Base-by-base conservation (phyloP, 441 rosid genomes). In the Hypseocharis bilobata region DNA sequence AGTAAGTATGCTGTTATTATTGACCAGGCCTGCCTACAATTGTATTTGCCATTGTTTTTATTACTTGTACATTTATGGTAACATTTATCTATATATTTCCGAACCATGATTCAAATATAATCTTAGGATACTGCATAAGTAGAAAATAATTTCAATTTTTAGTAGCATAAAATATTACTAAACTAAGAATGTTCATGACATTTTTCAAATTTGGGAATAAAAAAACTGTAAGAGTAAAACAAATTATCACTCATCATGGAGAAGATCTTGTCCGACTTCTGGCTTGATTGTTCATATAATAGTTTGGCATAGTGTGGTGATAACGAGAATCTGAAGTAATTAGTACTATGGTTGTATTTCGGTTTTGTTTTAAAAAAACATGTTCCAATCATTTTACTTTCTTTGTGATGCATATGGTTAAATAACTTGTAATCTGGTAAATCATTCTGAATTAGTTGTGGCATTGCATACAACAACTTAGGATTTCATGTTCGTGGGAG, bases 1-100 rank as follows among this genome's bases (percentile, higher is more conserved):
- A 73, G 99, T 93, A 84, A 84, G 96, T 65, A 25, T 61, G 64
- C 67, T 51, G 29, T 45, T 65, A 52, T 58, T 55, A 16, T 68
- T 11, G 19, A 11, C 14, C 29, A 27, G 67, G 6, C 34, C 17
- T 32, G 16, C 58, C 60, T 34, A 34, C 10, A 34, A 8, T 34
- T 34, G 40, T n/a, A 34, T 34, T 34, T 34, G 40, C 10, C 40
- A 34, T 34, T 34, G n/a, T 34, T 11, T 11, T 1, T 38, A 14
- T 38, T 4, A 38, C 45, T 38, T 13, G 0, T 10, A 38, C 45
- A 38, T 38, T 38, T 38, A 38, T 14, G 16, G 14, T 23, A 13
- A 54, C 59, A 54, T 11, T 1, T 54, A 25, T 25, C 30, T 54
- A 26, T 54, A 52, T 52, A 44, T 7, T 52, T 22, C 26, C 57